Evolutionary conservation across 768 basidiomycete species (phyloP), one percentile per base, ranked within the genome.

Genomic region (Mycena olivaceomarginata): DNA sequence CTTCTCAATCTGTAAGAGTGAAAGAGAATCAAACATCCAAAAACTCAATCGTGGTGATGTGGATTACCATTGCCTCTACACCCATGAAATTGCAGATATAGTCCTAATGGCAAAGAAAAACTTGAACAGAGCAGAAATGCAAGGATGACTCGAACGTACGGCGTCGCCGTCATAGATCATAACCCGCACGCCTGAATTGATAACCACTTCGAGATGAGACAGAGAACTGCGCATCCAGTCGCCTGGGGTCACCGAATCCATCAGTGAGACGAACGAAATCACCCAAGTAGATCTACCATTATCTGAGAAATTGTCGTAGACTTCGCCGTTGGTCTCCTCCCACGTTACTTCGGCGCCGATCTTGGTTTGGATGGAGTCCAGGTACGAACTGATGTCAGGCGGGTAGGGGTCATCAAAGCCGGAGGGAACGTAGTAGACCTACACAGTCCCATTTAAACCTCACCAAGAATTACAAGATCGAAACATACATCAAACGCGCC

Each of bases 221-320:
- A 77, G 72, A 11, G 86, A 87, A 72, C 86, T 89, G 62, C 86
- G 83, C 91, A 93, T 93, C 92, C 91, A 93, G 79, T 94, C 93
- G 25, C 88, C 89, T 88, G 57, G n/a, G 18, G 59, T 18, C 46
- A 71, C 22, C 48, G 39, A 20, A 18, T 31, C 65, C 12, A 25
- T 72, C 48, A 64, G 51, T 53, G 48, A 65, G 11, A 43, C 39
- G 48, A 40, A 31, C 25, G 65, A 56, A 53, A 67, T 18, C 51
- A 41, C 41, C 20, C 22, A 45, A 48, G 22, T 18, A 71, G 41
- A 2, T 39, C n/a, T 48, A 82, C 90, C 91, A 8, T 88, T 90
- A 11, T 65, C 57, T 0, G 88, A 86, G 72, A 92, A 92, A 72
- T 90, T 89, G 40, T 66, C 63, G 77, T 90, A 92, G 20, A 92